Base-by-base conservation (phyloP, 495 filamentous ascomycete species). In the Hypoxylon perforatum region DNA sequence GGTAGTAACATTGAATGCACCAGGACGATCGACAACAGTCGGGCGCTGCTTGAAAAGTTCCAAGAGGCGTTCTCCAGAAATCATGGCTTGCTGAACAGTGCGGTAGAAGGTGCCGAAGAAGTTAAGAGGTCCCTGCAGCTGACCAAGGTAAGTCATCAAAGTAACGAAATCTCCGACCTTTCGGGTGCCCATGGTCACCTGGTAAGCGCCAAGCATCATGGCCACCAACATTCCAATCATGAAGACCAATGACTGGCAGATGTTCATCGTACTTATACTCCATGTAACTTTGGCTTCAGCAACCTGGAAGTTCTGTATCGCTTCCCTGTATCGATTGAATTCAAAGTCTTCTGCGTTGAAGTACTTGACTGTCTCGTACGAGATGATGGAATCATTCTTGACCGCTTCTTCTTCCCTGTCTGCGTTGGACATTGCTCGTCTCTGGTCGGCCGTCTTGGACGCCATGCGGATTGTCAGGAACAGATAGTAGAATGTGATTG, bases 51-150 rank as follows among this genome's bases (percentile, higher is more conserved):
- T 95, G 84, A 99, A 99, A 35, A 98, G 80, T 74, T 99, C 96
- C 50, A 99, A 81, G 78, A 98, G 88, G 2, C 95, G 87, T 80
- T 99, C 95, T 7, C 93, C 92, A 63, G 96, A 97, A 72, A 99
- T 97, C 90, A 99, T 90, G 51, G 93, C 92, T 35, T 92, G 93
- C 77, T 98, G 95, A 18, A 97, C 95, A 59, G 92, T 94, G 36
- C 95, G 87, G 75, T 98, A 99, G 77, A 99, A 98, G 0, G 95
- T 95, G 50, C 96, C 95, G 77, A 99, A 97, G 84, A 96, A 99
- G 76, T 97, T 97, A 68, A 99, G 83, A 8, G 95, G 95, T 0
- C 88, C 90, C 77, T 97, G 93, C 28, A 99, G 82, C 75, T 99
- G 95, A 25, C 87, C 88, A 83, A 98, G 93, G 78, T 97, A 99